phyloP scores from a whole-genome alignment of 2,329 filamentous ascomycete genomes.

The Incumbomyces lentus region DNA sequence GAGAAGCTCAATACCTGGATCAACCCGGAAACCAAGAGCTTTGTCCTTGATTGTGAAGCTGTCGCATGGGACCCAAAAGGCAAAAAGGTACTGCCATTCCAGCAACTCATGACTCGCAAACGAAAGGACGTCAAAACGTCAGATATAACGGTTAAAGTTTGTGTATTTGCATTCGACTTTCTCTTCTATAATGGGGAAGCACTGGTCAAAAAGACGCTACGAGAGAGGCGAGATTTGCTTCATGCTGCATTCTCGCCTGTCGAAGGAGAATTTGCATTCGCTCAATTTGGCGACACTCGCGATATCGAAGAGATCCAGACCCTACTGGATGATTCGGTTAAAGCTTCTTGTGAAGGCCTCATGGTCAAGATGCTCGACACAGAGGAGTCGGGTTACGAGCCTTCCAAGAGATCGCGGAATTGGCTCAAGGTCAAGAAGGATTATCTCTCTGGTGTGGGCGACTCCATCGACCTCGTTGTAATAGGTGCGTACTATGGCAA shows the following conservation, averaged over 20 bases:
- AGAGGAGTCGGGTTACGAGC: conserved; percentile 84
- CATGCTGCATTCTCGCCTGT: conserved; percentile 61
- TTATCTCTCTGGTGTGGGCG: conserved; percentile 84
- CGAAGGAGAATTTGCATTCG: conserved; percentile 86
- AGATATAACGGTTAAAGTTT: conserved; percentile 93
- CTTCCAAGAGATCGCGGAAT: conserved; percentile 89
- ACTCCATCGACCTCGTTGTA: conserved; percentile 93
- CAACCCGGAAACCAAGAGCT: conserved; percentile 79
- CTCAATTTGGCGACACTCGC: conserved; percentile 73
- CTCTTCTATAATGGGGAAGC: conserved; percentile 86
- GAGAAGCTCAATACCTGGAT: conserved; percentile 82
- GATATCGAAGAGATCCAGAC: conserved; percentile 88
- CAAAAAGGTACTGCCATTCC: conserved; percentile 94
- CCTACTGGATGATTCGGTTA: conserved; percentile 88
- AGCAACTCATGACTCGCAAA: conserved; percentile 96
- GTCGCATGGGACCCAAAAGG: conserved; percentile 91
- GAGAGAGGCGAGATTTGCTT: conserved; percentile 70
- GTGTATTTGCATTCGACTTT: conserved; percentile 91
- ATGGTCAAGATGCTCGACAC: conserved; percentile 99
- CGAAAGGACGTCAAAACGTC: conserved; percentile 93
- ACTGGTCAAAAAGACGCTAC: conserved; percentile 74
- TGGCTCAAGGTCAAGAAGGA: conserved; percentile 99
- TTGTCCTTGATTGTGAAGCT: conserved; percentile 96
- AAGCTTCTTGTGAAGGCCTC: conserved; percentile 88
- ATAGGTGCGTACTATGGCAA: conserved; percentile 88